These are phyloP conservation scores for Ministeria vibrans DNA, from an alignment of 78 protist genomes.

Conservation along the genomic window DNA sequence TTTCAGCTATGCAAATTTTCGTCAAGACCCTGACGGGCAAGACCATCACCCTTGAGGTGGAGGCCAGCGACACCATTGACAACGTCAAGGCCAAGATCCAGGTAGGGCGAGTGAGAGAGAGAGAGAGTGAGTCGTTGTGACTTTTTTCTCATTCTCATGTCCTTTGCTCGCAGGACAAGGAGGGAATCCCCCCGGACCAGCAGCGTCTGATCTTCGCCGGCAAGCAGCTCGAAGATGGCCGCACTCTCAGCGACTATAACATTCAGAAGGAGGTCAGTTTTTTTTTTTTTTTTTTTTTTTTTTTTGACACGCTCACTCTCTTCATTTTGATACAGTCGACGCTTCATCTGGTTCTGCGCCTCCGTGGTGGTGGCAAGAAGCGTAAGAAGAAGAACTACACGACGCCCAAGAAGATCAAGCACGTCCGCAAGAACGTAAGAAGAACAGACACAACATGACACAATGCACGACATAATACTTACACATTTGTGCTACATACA, in stretches of 20 bases:
- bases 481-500: background rate
- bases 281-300: too few relatives aligned
- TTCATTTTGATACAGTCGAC: too few relatives aligned
- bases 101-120: too few relatives aligned
- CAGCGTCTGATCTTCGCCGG: conserved; percentile 99
- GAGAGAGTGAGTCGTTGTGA: too few relatives aligned
- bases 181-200: conserved; percentile 98
- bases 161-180: conserved; percentile 22
- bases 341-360: conserved; percentile 52
- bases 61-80: conserved; percentile 90
- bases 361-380: conserved; percentile 98
- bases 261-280: conserved; percentile 91
- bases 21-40: conserved; percentile 97
- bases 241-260: conserved; percentile 82
- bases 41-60: conserved; percentile 98
- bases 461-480: background rate
- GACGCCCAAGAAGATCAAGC: conserved; percentile 92
- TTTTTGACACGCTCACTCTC: too few relatives aligned
- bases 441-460: background rate
- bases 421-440: conserved; percentile 82
- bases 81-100: conserved; percentile 96
- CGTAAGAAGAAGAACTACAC: conserved; percentile 95
- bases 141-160: too few relatives aligned
- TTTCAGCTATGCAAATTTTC: conserved; percentile 52
- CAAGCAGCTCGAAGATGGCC: conserved; percentile 97